Conservation (phyloP, 163 green algal species). For the Chloromonas sp. region DNA sequence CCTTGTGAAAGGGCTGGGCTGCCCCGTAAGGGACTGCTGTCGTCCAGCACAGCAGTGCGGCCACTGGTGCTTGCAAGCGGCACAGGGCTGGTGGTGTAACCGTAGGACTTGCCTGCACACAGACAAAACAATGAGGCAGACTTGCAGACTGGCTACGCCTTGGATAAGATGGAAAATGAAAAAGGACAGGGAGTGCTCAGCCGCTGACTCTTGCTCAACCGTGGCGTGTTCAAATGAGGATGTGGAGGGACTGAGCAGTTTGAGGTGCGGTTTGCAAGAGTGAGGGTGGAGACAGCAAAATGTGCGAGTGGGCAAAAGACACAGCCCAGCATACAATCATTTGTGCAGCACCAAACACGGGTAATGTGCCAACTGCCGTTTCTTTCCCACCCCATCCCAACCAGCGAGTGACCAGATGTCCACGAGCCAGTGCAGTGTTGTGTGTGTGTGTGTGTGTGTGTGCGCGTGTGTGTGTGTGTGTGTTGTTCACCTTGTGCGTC, state of each 20-base stretch:
- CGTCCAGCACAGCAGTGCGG: neutral
- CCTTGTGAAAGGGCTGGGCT: neutral
- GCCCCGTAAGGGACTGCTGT: neutral
- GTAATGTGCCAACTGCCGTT: neutral
- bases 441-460: too few relatives aligned
- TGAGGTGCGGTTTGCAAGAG: neutral
- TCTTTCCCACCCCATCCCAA: neutral
- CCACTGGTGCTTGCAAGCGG: neutral
- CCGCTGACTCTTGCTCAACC: too few relatives aligned
- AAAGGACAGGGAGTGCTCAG: too few relatives aligned
- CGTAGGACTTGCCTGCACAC: conserved; percentile 1
- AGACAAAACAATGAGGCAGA: neutral
- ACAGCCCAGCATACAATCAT: too few relatives aligned
- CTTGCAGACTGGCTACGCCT: neutral
- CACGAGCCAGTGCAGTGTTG: conserved; percentile 17
- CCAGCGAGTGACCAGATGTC: neutral
- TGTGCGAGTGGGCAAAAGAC: neutral
- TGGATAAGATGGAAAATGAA: neutral
- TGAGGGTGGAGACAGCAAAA: neutral
- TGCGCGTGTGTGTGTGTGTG: too few relatives aligned
- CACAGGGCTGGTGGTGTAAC: conserved; percentile 6
- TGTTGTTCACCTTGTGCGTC: conserved; percentile 11
- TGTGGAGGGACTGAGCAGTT: neutral
- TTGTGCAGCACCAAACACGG: neutral
- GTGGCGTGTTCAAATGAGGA: neutral